Evolutionary conservation across 2,329 filamentous ascomycete genomes (phyloP), one percentile per base, ranked within the genome.

Genomic region (Nothophoma quercina): DNA sequence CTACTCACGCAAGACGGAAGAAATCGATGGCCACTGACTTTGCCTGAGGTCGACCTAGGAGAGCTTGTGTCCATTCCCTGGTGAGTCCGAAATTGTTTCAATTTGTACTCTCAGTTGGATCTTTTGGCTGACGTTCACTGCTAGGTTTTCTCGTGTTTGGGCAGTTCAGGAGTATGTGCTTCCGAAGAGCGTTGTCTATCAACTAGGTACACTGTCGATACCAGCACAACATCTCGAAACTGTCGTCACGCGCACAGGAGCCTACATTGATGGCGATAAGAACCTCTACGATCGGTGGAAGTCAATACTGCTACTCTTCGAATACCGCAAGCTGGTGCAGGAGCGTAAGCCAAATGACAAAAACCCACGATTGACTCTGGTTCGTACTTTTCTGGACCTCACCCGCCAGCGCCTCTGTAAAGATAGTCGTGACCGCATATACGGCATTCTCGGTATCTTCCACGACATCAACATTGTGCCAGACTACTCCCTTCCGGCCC

Each of bases 271-370:
- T 18, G 21, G 38, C 3, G 34, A 48, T 19, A 54, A 49, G 10
- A 33, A 4, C 16, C 23, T 54, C 0, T 19, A 54, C n/a, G 51
- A 49, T 15, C 28, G 49, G 21, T 54, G 38, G 51, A 43, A 23
- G n/a, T 43, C 51, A 5, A 49, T 54, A n/a, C 18, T 16, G 4
- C 29, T 39, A 13, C 51, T 54, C 1, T 54, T 54, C 34, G 33
- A 49, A n/a, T 36, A 44, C 21, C 44, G 51, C 18, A 44, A 40
- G 28, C 29, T 54, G 12, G 25, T 49, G 28, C 51, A 44, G n/a
- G n/a, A 35, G 19, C 38, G 39, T 13, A 30, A 18, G 10, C 4
- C 19, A 3, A 22, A 29, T 7, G 22, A 33, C 2, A 9, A 10
- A 16, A 16, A 54, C 12, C 26, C 38, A 13, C 44, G 33, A 12